Evolutionary conservation across 2,329 filamentous ascomycete genomes (phyloP).

Genomic region (Monosporascus sp.): DNA sequence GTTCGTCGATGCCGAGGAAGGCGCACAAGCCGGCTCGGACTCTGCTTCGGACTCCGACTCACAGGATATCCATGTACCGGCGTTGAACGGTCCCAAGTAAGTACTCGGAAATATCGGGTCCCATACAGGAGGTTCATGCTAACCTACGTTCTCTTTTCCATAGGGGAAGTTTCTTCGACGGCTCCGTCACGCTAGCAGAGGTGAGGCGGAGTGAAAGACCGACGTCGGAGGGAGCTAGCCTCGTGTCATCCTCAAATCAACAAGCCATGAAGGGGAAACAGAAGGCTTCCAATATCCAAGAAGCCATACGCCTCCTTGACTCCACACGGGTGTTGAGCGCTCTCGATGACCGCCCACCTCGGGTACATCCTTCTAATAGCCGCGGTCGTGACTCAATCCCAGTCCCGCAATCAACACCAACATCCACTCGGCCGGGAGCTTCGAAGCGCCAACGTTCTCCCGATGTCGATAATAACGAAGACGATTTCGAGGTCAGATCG

Average conservation of each 20-base stretch:
- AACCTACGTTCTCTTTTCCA: conserved; percentile 3
- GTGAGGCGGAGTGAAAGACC: conserved; percentile 13
- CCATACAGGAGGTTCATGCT: conserved; percentile 4
- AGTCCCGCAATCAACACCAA: background rate
- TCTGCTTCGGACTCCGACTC: conserved; percentile 15
- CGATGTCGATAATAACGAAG: conserved; percentile 3
- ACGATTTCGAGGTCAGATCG: conserved; percentile 19
- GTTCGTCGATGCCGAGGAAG: conserved; percentile 7
- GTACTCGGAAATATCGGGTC: conserved; percentile 3
- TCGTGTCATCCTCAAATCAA: conserved; percentile 7
- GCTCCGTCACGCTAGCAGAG: conserved; percentile 12
- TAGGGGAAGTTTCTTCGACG: conserved; percentile 21
- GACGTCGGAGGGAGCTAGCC: background rate
- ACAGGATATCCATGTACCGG: conserved; percentile 14
- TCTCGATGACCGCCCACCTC: background rate
- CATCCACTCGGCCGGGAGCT: background rate
- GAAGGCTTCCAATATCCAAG: conserved; percentile 7
- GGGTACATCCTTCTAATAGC: background rate
- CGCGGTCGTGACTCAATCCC: background rate
- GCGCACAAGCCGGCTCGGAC: conserved; percentile 7
- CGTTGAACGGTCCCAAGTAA: conserved; percentile 10
- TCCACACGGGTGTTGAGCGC: conserved; percentile 10
- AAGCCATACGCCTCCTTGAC: conserved; percentile 17
- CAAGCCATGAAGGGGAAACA: conserved; percentile 6
- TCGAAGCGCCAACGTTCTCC: conserved; percentile 3